phyloP scores from a whole-genome alignment of 768 basidiomycete genomes.

The Pleurotus ostreatus region DNA sequence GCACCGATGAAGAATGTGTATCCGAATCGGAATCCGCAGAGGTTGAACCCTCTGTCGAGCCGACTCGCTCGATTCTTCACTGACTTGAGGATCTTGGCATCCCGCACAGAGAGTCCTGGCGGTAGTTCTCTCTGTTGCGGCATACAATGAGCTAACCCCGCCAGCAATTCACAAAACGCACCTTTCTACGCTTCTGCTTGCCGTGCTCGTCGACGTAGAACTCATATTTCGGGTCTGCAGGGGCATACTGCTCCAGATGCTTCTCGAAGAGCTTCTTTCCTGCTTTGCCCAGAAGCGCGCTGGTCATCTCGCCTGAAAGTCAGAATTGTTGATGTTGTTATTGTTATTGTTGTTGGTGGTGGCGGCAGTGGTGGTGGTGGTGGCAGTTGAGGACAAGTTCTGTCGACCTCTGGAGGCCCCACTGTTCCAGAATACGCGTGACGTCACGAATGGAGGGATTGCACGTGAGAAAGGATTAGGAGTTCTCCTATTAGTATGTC shows the following conservation, averaged over 20 bases:
- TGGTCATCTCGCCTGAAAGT: too few species aligned
- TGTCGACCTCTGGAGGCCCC: too few species aligned
- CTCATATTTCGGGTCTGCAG: conserved; percentile 75
- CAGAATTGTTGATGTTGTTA: too few species aligned
- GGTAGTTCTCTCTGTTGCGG: conserved; percentile 58
- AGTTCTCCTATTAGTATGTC: too few species aligned
- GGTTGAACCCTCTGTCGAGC: conserved; percentile 81
- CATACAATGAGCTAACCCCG: too few species aligned
- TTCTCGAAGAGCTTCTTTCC: conserved; percentile 60
- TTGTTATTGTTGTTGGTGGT: too few species aligned
- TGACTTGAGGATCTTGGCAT: conserved; percentile 68
- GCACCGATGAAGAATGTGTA: conserved; percentile 80
- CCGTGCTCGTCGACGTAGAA: conserved; percentile 52
- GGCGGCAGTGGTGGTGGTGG: too few species aligned
- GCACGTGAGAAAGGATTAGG: too few species aligned
- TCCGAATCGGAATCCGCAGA: conserved; percentile 82
- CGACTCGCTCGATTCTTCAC: conserved; percentile 77
- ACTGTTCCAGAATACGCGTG: too few species aligned
- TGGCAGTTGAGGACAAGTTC: too few species aligned
- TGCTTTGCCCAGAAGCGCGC: conserved; percentile 33
- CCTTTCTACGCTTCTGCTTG: conserved; percentile 54
- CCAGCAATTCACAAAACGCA: conserved; percentile 25
- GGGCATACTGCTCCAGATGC: conserved; percentile 63
- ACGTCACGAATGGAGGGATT: too few species aligned
- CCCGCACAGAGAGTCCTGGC: conserved; percentile 71